Evolutionary conservation across 1,284 basidiomycete species (phyloP).

Genomic region (Phlebopus sp.): DNA sequence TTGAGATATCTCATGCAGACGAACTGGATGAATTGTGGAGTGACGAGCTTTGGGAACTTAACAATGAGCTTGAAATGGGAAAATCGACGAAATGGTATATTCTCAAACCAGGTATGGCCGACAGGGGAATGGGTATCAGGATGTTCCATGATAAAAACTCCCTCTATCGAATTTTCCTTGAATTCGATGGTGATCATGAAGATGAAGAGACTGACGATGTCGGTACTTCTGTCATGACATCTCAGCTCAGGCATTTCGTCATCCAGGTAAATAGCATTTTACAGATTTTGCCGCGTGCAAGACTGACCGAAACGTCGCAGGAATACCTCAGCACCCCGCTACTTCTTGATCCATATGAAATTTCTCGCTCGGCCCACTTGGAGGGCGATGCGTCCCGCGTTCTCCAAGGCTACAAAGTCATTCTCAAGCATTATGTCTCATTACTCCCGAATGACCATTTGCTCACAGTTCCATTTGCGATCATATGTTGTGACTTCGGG

Average conservation of each 20-base stretch:
- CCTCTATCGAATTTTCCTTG: constrained; percentile 77
- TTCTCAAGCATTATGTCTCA: constrained; percentile 17
- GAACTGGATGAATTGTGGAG: constrained; percentile 93
- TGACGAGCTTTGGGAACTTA: constrained; percentile 93
- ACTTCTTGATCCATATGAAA: constrained; percentile 67
- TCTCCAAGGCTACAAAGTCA: constrained; percentile 66
- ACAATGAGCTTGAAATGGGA: constrained; percentile 50
- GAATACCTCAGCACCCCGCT: constrained; percentile 82
- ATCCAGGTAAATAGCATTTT: constrained; percentile 66
- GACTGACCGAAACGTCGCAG: constrained; percentile 39
- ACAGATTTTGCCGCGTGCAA: constrained; percentile 3
- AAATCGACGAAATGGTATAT: constrained; percentile 76
- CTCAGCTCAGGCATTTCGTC: constrained; percentile 94
- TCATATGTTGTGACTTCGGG: constrained; percentile 89
- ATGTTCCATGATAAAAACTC: constrained; percentile 81
- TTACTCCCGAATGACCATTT: constrained; percentile 12
- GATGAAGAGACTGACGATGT: constrained; percentile 32
- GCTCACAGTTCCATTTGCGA: constrained; percentile 84
- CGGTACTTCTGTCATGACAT: constrained; percentile 68
- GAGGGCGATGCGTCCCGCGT: constrained; percentile 20
- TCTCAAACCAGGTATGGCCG: constrained; percentile 96
- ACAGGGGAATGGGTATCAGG: constrained; percentile 92
- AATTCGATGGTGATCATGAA: constrained; percentile 69
- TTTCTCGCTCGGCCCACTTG: constrained; percentile 22
- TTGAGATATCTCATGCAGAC: constrained; percentile 90